A percentile compares a stretch with the other conserved stretches of the same genome.
These are phyloP conservation scores for Irpex lacteus DNA, from an alignment of 1,284 basidiomycete species.

Conservation along the genomic window DNA sequence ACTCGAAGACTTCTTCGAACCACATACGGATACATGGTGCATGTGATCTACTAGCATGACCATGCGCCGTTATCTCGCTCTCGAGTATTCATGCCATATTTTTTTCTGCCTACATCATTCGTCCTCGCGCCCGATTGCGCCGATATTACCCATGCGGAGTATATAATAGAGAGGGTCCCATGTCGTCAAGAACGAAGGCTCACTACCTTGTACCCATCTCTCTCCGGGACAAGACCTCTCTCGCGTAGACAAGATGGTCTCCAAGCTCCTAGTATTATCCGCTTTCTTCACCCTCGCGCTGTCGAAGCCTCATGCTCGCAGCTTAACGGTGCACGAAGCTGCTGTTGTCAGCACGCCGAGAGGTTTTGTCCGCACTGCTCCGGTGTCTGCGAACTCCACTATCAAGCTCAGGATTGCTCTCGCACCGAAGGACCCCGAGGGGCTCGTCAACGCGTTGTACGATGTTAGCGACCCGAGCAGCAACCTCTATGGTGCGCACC, in stretches of 20 bases:
- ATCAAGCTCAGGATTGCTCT: conserved; percentile 26
- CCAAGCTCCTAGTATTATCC: conserved; percentile 20
- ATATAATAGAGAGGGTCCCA: not conserved
- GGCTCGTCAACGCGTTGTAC: conserved; percentile 26
- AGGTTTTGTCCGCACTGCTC: conserved; percentile 18
- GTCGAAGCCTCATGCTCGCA: conserved; percentile 18
- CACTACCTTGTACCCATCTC: not conserved
- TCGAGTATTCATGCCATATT: not conserved
- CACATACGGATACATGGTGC: not conserved
- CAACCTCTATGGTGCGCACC: conserved; percentile 30
- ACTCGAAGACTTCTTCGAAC: not conserved
- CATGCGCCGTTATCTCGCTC: not conserved
- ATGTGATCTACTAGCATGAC: not conserved
- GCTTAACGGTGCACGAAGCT: conserved; percentile 19
- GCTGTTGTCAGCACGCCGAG: conserved; percentile 17
- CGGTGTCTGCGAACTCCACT: conserved; percentile 16
- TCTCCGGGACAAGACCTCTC: not conserved
- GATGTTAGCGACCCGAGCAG: conserved; percentile 33
- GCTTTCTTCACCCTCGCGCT: conserved; percentile 19
- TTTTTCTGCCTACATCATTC: not conserved
- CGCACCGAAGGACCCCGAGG: conserved; percentile 20
- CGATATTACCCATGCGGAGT: not conserved
- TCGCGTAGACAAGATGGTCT: conserved; percentile 20
- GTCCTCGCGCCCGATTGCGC: not conserved
- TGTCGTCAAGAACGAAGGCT: not conserved